Percentiles rank a stretch among this genome's conserved stretches.
Conservation (phyloP, 1,139 yeast species). For the Komagataea norvegica region DNA sequence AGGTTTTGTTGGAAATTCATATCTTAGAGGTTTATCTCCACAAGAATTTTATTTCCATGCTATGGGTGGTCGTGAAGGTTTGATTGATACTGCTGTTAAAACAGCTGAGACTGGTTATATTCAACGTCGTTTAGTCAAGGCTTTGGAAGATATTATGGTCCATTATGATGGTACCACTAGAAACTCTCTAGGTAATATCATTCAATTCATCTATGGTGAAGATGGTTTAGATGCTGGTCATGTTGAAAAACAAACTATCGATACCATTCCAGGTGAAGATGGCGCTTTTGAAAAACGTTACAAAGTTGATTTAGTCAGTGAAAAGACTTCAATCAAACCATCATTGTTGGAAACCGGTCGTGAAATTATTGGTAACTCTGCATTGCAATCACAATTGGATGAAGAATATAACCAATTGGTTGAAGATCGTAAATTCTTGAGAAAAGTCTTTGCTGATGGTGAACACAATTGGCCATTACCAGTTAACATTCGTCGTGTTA, state of each 20-base stretch:
- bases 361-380: slow-evolving; percentile 86
- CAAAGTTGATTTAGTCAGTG: slow-evolving; percentile 81
- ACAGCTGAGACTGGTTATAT: slow-evolving; percentile 99
- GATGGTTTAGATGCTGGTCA: slow-evolving; percentile 99
- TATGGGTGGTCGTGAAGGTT: slow-evolving; percentile 99
- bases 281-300: slow-evolving; percentile 77
- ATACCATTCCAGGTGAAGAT: slow-evolving; percentile 92
- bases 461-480: slow-evolving; percentile 98
- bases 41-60: slow-evolving; percentile 99
- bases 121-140: slow-evolving; percentile 97
- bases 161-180: slow-evolving; percentile 98
- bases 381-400: slow-evolving; percentile 75
- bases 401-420: slow-evolving; percentile 76
- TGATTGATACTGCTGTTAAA: slow-evolving; percentile 97
- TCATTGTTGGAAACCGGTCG: slow-evolving; percentile 81
- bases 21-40: slow-evolving; percentile 95
- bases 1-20: slow-evolving; percentile 97
- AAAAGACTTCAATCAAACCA: slow-evolving; percentile 58
- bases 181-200: slow-evolving; percentile 92
- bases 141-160: slow-evolving; percentile 97
- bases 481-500: slow-evolving; percentile 91
- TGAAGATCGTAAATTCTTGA: slow-evolving; percentile 72
- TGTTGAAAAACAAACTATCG: slow-evolving; percentile 96
- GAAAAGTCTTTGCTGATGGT: slow-evolving; percentile 87
- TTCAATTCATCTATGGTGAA: slow-evolving; percentile 97